Conservation (phyloP, 768 basidiomycete species). For the Termitomyces sp. region DNA sequence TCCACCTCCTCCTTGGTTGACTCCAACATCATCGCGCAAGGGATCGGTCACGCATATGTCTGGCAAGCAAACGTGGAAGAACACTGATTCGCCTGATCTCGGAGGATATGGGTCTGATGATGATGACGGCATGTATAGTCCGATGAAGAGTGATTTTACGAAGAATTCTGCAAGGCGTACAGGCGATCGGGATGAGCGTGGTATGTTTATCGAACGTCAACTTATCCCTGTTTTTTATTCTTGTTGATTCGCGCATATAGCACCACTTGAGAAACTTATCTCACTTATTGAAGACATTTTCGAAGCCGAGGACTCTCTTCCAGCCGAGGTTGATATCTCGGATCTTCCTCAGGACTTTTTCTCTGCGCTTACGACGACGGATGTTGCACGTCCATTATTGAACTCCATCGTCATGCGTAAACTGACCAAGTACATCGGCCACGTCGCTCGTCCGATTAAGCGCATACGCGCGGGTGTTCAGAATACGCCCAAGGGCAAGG, state of each 20-base stretch:
- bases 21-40: conserved; percentile 38
- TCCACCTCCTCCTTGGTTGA: conserved; percentile 43
- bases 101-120: conserved; percentile 60
- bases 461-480: conserved; percentile 47
- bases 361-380: conserved; percentile 50
- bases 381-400: conserved; percentile 59
- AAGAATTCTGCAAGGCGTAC: conserved; percentile 56
- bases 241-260: conserved; percentile 26
- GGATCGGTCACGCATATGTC: conserved; percentile 13
- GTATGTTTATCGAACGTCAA: conserved; percentile 34
- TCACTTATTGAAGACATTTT: conserved; percentile 83
- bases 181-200: conserved; percentile 75
- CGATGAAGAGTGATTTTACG: conserved; percentile 29
- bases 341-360: conserved; percentile 62
- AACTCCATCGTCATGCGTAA: conserved; percentile 59
- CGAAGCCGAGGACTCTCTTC: conserved; percentile 71
- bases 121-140: conserved; percentile 26
- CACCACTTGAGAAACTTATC: conserved; percentile 71
- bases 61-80: conserved; percentile 20
- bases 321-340: conserved; percentile 46
- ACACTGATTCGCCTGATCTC: conserved; percentile 39
- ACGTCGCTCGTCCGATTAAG: conserved; percentile 66
- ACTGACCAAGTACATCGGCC: conserved; percentile 63
- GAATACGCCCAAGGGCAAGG: conserved; percentile 47
- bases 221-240: neutral